Evolutionary conservation across 202 grass and related monocot species (phyloP), one percentile per base, ranked within the genome.

Genomic region (Brachypodium distachyon): DNA sequence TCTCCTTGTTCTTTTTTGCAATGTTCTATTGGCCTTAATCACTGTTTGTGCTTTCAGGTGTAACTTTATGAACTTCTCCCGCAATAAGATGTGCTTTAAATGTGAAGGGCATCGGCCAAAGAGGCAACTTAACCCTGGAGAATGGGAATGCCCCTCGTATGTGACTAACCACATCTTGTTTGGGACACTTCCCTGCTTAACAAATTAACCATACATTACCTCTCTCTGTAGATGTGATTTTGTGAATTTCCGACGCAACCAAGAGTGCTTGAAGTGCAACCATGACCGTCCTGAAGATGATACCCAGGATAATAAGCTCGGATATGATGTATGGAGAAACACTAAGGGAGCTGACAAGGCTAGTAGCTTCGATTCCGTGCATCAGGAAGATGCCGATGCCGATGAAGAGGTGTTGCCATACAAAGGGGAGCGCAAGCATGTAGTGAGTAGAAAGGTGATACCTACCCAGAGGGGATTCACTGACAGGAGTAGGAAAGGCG

Each of bases 131-230:
- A 87, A 84, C 25, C 88, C 84, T 73, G 92, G 90, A 40, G 96
- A 89, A 28, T 99, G 96, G 96, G 79, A 99, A 70, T 99, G 96
- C 17, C 85, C 92, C 50, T 88, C 83, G 92, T 99, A 82, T 70
- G 82, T 88, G 33, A 19, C 25, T 28, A 66, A 31, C 57, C 51
- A 50, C 13, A 36, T 73, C 40, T 34, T 49, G 18, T 67, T 32
- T 61, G 13, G 49, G 5, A 38, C 3, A 51, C 21, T 80, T 84
- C 10, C 55, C 19, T 61, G 4, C n/a, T 61, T 34, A 26, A 61
- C 48, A 63, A 68, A 36, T 38, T 89, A 65, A 75, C 58, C 22
- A 44, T 9, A 59, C 4, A 31, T 81, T 29, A 3, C 69, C 76
- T 32, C 43, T 11, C 34, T 77, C 60, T 71, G 2, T 70, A 98